phyloP scores from a whole-genome alignment of 164 flowering plant species.

The Taxillus chinensis region DNA sequence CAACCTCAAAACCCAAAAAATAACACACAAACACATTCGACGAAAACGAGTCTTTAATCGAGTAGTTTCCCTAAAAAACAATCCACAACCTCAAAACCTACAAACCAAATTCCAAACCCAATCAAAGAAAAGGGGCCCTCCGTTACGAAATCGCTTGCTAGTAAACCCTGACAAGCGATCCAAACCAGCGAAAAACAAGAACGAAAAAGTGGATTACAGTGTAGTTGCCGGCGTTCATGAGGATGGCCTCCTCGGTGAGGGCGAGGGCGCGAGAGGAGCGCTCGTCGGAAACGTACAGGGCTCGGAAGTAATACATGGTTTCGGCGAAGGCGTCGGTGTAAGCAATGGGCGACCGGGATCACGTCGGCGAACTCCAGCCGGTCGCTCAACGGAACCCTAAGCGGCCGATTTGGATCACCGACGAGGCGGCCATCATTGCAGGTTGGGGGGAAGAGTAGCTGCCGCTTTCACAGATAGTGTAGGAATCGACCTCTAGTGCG shows the following conservation, averaged over 20 bases:
- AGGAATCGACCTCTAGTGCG: too few relatives aligned
- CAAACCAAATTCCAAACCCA: too few relatives aligned
- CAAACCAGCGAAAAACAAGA: neutral
- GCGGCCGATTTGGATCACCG: constrained; percentile 19
- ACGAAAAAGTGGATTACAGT: constrained; percentile 33
- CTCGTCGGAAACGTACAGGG: constrained; percentile 63
- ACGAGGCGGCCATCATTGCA: constrained; percentile 15
- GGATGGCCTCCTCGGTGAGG: constrained; percentile 63
- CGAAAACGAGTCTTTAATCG: too few relatives aligned
- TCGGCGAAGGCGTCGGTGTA: constrained; percentile 70
- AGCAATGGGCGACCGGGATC: constrained; percentile 57
- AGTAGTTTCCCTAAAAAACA: too few relatives aligned
- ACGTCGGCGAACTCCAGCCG: constrained; percentile 76
- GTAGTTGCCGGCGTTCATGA: constrained; percentile 71
- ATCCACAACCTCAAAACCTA: too few relatives aligned
- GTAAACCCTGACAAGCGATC: too few relatives aligned
- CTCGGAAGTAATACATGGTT: constrained; percentile 88
- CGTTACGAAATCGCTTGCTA: too few relatives aligned
- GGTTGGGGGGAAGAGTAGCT: too few relatives aligned
- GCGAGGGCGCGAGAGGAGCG: constrained; percentile 56
- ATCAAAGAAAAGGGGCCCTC: too few relatives aligned
- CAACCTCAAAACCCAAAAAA: too few relatives aligned
- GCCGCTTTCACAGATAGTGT: too few relatives aligned
- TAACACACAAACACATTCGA: too few relatives aligned
- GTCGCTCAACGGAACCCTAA: constrained; percentile 35